Percentiles rank a stretch among this genome's conserved stretches.
These are phyloP conservation scores for Pseudozyma sp. DNA, from an alignment of 1,284 basidiomycete species.

Conservation along the genomic window DNA sequence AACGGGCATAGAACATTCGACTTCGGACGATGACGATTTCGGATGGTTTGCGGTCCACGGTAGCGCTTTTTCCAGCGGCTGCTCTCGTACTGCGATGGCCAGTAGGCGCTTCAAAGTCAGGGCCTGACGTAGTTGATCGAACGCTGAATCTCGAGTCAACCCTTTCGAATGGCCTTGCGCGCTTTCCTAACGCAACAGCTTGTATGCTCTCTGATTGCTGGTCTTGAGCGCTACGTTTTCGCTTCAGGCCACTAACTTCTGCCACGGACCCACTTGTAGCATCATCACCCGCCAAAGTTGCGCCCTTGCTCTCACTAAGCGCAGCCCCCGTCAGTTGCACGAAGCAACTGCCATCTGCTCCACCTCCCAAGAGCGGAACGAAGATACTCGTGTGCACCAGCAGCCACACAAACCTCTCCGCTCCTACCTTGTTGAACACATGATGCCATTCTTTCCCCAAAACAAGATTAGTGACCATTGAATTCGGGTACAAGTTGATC, in stretches of 20 bases:
- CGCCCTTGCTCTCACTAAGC: constrained; percentile 71
- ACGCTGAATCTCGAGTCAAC: constrained; percentile 23
- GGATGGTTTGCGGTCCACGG: constrained; percentile 59
- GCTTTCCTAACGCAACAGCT: background rate
- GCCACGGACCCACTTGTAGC: background rate
- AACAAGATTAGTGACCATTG: constrained; percentile 77
- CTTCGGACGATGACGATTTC: constrained; percentile 75
- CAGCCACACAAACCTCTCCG: constrained; percentile 79
- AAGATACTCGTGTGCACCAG: constrained; percentile 80
- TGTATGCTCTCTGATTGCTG: background rate
- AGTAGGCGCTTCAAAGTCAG: constrained; percentile 5
- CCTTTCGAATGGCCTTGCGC: constrained; percentile 13
- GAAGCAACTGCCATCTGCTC: constrained; percentile 76
- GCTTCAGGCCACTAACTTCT: constrained; percentile 1
- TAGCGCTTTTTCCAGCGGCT: background rate
- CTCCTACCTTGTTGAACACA: constrained; percentile 77
- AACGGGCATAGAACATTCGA: constrained; percentile 78
- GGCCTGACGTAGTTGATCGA: constrained; percentile 16
- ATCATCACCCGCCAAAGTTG: background rate
- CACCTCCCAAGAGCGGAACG: constrained; percentile 73
- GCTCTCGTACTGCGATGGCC: background rate
- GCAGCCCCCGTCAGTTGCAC: constrained; percentile 82
- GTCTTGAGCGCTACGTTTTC: constrained; percentile 17
- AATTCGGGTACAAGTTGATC: constrained; percentile 79
- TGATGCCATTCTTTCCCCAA: constrained; percentile 76